Percentiles rank a stretch among this genome's conserved stretches.
Evolutionary conservation across 2,329 filamentous ascomycete genomes (phyloP).

Genomic region (Kalmusia sp.): DNA sequence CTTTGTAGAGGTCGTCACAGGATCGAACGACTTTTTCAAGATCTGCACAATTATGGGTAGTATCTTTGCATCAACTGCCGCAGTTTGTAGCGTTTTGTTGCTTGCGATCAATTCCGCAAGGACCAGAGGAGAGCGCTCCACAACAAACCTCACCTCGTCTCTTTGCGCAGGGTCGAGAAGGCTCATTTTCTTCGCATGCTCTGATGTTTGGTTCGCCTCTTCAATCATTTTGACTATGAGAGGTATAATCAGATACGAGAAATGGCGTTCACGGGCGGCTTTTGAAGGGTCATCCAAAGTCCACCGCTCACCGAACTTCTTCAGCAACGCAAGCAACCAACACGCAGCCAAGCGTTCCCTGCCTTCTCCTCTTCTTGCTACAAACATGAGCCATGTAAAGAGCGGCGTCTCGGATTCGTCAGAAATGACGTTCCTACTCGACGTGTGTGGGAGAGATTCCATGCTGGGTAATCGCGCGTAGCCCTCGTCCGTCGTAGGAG

Average conservation of each 20-base stretch:
- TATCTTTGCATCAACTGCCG: constrained; percentile 74
- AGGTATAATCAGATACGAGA: constrained; percentile 55
- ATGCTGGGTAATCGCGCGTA: constrained; percentile 41
- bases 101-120: constrained; percentile 81
- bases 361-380: constrained; percentile 51
- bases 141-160: constrained; percentile 36
- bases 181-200: constrained; percentile 30
- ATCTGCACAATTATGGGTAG: constrained; percentile 69
- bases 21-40: constrained; percentile 71
- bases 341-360: constrained; percentile 51
- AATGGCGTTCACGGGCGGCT: constrained; percentile 49
- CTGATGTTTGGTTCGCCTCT: constrained; percentile 36
- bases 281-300: constrained; percentile 45
- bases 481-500: constrained; percentile 31
- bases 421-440: constrained; percentile 38
- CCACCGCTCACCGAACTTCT: constrained; percentile 46
- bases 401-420: constrained; percentile 56
- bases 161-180: constrained; percentile 55
- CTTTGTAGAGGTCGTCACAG: constrained; percentile 55
- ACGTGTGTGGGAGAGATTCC: constrained; percentile 34
- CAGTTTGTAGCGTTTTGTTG: constrained; percentile 79
- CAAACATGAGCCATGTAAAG: constrained; percentile 56
- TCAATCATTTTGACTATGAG: constrained; percentile 58
- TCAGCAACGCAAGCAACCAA: constrained; percentile 46
- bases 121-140: constrained; percentile 71